Conservation (phyloP, 306 rosid genomes). For the Canavalia ensiformis region DNA sequence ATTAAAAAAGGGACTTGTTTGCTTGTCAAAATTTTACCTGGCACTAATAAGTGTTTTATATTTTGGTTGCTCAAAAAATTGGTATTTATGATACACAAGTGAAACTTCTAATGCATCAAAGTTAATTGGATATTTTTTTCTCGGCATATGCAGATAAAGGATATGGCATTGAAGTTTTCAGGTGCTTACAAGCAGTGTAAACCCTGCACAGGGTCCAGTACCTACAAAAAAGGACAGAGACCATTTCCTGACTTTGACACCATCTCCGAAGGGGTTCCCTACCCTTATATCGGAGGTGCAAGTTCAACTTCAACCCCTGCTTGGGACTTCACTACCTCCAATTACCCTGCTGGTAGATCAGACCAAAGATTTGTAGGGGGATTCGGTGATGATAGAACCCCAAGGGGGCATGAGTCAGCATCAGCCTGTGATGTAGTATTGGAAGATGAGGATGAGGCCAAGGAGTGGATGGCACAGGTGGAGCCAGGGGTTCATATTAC, state of each 20-base stretch:
- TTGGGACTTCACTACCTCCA: constrained; percentile 76
- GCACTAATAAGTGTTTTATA: neutral
- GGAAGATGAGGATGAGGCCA: constrained; percentile 73
- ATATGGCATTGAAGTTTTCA: constrained; percentile 85
- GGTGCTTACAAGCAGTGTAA: constrained; percentile 79
- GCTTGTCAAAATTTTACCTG: constrained; percentile 20
- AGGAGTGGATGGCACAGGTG: constrained; percentile 97
- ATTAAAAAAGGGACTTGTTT: neutral
- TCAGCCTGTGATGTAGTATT: constrained; percentile 68
- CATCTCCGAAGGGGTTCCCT: constrained; percentile 84
- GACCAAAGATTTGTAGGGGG: constrained; percentile 56
- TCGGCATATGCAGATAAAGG: constrained; percentile 73
- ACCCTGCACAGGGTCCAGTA: constrained; percentile 76
- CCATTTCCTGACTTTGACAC: constrained; percentile 78
- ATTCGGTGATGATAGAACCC: constrained; percentile 59
- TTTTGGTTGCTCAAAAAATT: constrained; percentile 1
- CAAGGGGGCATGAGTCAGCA: constrained; percentile 58
- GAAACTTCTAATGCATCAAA: constrained; percentile 17
- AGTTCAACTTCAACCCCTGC: constrained; percentile 88
- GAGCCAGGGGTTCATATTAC: constrained; percentile 94
- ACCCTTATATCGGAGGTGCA: constrained; percentile 83
- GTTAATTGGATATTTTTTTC: constrained; percentile 16
- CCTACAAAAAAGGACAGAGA: constrained; percentile 70
- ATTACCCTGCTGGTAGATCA: constrained; percentile 52
- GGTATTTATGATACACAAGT: neutral